Evolutionary conservation across 768 basidiomycete species (phyloP), one percentile per base, ranked within the genome.

Genomic region (Termitomyces sp.): DNA sequence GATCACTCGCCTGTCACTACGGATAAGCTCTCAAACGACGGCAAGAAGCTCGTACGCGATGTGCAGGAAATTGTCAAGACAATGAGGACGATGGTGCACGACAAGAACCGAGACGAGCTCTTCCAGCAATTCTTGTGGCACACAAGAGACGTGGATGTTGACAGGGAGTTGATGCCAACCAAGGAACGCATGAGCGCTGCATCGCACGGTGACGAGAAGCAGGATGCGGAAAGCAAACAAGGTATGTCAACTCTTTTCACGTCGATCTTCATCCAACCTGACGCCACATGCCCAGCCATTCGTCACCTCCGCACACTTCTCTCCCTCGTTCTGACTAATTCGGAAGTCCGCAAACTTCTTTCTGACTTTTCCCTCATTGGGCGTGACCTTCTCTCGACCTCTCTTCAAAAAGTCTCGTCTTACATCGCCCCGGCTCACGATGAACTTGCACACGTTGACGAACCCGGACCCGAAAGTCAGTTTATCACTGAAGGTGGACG

Each of bases 61-160:
- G 69, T 79, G n/a, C 80, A 83, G 44, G 84, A 91, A 48, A 90
- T 97, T 66, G 78, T 96, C 64, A 80, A 83, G 61, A 94, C 91
- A 5, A 76, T 81, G 0, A 79, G 86, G 12, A 63, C 80, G 41
- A 85, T 94, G 56, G 84, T 95, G n/a, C 65, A 75, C 49, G 79
- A 88, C 63, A 97, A 96, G 82, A 97, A 97, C 62, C 73, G 77
- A 23, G 94, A 96, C 63, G 94, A 98, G 73, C 79, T 98, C 41
- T 78, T 97, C 69, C 96, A 98, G 71, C 87, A 90, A 64, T 95
- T 96, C 62, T 71, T 95, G 41, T 94, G 88, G 88, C 81, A 86
- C 58, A 91, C 90, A 1, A 74, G 80, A 35, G 80, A 81, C 38
- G 73, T 86, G 19, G 76, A 76, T 12, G 60, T 57, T 0, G 65